Base-by-base conservation (phyloP, 768 basidiomycete species). In the Psilocybe subaeruginosa region DNA sequence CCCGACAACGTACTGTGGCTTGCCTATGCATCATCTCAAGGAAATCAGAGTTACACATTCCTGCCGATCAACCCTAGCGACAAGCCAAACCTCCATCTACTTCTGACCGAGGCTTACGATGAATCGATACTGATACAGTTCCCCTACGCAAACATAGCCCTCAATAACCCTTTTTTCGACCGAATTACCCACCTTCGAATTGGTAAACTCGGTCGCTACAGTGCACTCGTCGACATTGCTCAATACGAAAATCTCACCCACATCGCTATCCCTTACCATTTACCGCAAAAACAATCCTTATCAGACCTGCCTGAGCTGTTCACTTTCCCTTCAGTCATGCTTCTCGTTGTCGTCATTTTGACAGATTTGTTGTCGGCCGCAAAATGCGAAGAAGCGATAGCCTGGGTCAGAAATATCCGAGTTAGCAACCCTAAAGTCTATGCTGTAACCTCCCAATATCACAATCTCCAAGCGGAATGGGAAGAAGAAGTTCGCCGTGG, bases 401-500 rank as follows among this genome's bases (percentile, higher is more conserved):
- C 33, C 0, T 73, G 69, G 70, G 54, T 69, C n/a, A 50, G 16
- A 16, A 49, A 52, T 7, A 60, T 35, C 35, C 58, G 66, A n/a
- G 33, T 19, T 4, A 50, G 33, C 0, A 49, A 52, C 11, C 33
- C 57, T n/a, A 62, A 56, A 35, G 51, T 69, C 9, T 66, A 52
- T 47, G 49, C 60, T 14, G 51, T 66, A 14, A 50, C 62, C 16
- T 66, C 62, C 4, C 62, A 41, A n/a, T 43, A 54, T 4, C 50
- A 46, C 3, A 35, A 61, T 37, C 55, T 72, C 1, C 65, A 61
- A 46, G 52, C 35, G 11, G 69, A 71, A 56, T 73, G 73, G 73
- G 69, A 71, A 46, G 66, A 62, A 48, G 72, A 72, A 63, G 68
- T 60, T n/a, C 63, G 68, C 33, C 58, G 59, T 16, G 73, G 73